Percentiles rank a stretch among this genome's conserved stretches.
Conservation (phyloP, 2,329 filamentous ascomycete genomes). For the Metarhizium sp. region DNA sequence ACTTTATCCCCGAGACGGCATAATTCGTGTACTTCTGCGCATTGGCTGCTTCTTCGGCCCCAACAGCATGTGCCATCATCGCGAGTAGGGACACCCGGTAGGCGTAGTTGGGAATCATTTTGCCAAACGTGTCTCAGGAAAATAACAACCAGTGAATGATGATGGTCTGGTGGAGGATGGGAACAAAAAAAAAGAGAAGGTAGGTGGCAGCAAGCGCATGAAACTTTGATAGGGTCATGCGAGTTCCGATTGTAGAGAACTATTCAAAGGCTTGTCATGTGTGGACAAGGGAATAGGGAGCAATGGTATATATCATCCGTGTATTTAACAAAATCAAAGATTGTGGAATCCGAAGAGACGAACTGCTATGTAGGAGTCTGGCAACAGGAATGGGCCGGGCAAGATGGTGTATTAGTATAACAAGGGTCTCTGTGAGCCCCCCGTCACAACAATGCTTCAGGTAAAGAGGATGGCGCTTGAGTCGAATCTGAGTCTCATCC, state of each 20-base stretch:
- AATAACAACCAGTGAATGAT: background rate
- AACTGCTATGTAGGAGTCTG: background rate
- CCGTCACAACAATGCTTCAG: background rate
- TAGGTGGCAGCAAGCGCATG: background rate
- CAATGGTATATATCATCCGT: background rate
- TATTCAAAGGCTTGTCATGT: background rate
- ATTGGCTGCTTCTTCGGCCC: constrained; percentile 7
- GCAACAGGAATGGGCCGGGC: background rate
- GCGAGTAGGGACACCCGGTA: constrained; percentile 2
- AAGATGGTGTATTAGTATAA: constrained; percentile 1
- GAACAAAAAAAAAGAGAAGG: background rate
- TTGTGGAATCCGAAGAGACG: background rate
- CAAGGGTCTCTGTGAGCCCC: background rate
- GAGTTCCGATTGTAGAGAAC: background rate
- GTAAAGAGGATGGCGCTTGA: background rate
- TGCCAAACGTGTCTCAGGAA: background rate
- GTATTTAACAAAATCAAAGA: background rate
- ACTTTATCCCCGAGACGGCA: constrained; percentile 23
- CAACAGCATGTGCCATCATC: background rate
- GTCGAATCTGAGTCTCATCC: background rate
- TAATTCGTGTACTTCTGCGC: constrained; percentile 21
- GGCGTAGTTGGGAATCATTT: background rate
- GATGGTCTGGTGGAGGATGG: background rate
- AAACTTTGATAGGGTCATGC: background rate
- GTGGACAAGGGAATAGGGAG: background rate